phyloP scores from a whole-genome alignment of 2,329 filamentous ascomycete genomes.

The Monilinia fructigena region DNA sequence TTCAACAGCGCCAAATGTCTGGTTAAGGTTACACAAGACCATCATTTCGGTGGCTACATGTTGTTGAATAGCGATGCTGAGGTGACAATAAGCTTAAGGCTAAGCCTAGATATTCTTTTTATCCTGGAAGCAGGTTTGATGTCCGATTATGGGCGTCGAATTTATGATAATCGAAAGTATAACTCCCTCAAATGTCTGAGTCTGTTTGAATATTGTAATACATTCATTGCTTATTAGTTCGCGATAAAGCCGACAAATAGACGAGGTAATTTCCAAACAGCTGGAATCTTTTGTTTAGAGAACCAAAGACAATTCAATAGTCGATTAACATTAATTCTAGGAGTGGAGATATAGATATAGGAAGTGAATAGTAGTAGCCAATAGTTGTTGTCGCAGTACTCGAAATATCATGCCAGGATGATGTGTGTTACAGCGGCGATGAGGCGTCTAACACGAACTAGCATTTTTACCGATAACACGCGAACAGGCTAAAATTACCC shows the following conservation, averaged over 20 bases:
- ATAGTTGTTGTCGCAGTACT: not conserved
- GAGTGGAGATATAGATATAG: not conserved
- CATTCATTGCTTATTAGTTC: not conserved
- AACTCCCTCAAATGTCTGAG: not conserved
- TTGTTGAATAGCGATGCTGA: not conserved
- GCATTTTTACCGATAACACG: not conserved
- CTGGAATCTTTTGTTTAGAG: not conserved
- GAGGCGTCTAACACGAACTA: constrained; percentile 11
- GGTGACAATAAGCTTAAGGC: no score
- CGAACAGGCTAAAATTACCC: not conserved
- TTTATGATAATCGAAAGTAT: not conserved
- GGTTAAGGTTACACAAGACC: not conserved
- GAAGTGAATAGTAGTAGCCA: no score
- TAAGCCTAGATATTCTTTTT: not conserved
- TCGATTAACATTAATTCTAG: not conserved
- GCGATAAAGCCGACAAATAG: not conserved
- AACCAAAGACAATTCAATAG: not conserved
- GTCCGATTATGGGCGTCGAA: not conserved
- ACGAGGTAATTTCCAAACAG: constrained; percentile 13
- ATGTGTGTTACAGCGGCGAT: constrained; percentile 3
- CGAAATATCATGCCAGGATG: not conserved
- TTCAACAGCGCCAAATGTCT: not conserved
- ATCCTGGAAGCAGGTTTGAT: not conserved
- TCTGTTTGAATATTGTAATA: not conserved
- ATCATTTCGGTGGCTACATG: not conserved